phyloP scores from a whole-genome alignment of 371 early-diverging fungal genomes.

The Syncephalastrum sp. region DNA sequence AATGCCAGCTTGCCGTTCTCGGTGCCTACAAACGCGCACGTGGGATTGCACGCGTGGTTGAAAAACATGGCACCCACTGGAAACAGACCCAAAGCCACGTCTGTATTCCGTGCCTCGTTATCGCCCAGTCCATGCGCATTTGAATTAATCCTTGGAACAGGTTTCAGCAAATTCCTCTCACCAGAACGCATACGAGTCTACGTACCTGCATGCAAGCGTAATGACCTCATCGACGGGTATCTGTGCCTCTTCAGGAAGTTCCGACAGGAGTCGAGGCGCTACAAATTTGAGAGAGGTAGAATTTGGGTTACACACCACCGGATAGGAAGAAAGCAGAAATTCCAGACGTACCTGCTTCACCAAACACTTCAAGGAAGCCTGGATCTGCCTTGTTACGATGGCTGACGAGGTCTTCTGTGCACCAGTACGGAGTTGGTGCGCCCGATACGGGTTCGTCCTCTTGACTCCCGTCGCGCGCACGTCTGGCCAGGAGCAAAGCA shows the following conservation, averaged over 20 bases:
- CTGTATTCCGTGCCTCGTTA: constrained; percentile 49
- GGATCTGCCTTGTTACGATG: constrained; percentile 57
- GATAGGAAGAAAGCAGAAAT: background rate
- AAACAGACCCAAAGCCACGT: constrained; percentile 63
- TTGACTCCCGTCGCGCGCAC: constrained; percentile 24
- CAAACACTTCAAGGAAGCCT: constrained; percentile 47
- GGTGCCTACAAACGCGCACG: constrained; percentile 59
- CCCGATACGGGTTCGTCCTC: background rate
- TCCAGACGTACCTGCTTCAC: constrained; percentile 45
- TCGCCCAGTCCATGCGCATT: constrained; percentile 61
- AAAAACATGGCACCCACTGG: constrained; percentile 64
- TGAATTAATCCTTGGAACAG: constrained; percentile 48
- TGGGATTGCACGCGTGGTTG: constrained; percentile 70
- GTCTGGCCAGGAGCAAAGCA: constrained; percentile 45
- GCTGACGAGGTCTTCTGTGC: constrained; percentile 59
- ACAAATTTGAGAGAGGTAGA: constrained; percentile 5
- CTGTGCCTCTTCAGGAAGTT: constrained; percentile 46
- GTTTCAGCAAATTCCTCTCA: background rate
- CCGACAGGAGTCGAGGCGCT: constrained; percentile 40
- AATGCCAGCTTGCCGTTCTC: constrained; percentile 52
- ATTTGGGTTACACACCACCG: too few species aligned
- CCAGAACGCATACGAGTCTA: background rate
- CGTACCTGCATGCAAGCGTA: constrained; percentile 59
- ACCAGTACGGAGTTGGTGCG: constrained; percentile 42
- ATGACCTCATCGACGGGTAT: constrained; percentile 53